Evolutionary conservation across 768 basidiomycete species (phyloP), one percentile per base, ranked within the genome.

Genomic region (Lactarius trivialis): DNA sequence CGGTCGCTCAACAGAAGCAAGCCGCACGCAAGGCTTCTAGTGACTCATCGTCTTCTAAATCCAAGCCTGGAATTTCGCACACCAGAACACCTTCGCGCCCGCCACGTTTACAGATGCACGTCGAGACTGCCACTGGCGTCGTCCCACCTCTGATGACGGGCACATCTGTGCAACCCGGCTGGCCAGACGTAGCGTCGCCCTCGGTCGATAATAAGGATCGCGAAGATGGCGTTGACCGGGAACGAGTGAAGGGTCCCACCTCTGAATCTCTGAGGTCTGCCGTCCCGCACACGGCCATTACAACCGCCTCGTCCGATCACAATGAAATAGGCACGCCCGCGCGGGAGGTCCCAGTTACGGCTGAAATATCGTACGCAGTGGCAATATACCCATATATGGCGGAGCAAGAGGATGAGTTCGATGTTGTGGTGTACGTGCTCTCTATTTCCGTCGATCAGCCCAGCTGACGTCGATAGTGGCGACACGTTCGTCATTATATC

Each of bases 361-460:
- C 73, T 7, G 85, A 84, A 15, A 81, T 94, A 21, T 94, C 93
- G 12, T 99, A 97, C 70, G 95, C 96, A 2, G 92, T 99, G 36
- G 93, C 95, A 33, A 98, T 98, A 68, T 98, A 99, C 71, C 97
- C 97, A 50, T 98, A 99, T 73, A 89, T 95, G 84, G 94, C 96
- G 7, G 97, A 98, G 74, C 89, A 97, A 72, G 93, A 97, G 60
- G 97, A 98, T 72, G 97, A 99, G 73, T 98, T 98, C 72, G 93
- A 98, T 71, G 97, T 98, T 2, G 85, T 90, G 41, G 95, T 99
- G 88, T 97, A 74, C 76, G 90, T 81, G 11, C 60, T 21, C 45
- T 58, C 53, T 60, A 60, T 58, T 50, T 43, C 41, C 24, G 34
- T 67, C 65, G 68, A 41, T 68, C 33, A 2, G 49, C 30, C 15